Evolutionary conservation across 805 yeast genomes (phyloP).

Genomic region (Zygosaccharomyces kombuchaensis): DNA sequence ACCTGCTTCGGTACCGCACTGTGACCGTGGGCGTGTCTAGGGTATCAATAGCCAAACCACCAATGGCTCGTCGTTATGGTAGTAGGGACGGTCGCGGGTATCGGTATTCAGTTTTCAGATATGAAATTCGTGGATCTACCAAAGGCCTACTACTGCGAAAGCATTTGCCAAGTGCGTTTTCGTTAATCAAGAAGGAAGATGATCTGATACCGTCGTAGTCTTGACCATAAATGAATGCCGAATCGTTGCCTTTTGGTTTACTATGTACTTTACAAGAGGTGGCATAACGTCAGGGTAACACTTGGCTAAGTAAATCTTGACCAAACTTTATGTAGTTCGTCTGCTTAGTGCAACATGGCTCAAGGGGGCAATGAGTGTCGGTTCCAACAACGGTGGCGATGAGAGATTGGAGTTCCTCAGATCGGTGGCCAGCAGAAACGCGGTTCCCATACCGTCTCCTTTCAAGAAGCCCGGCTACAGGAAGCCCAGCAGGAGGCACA

Average conservation of each 20-base stretch:
- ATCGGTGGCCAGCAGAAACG: constrained; percentile 22
- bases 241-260: no score
- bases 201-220: constrained; percentile 42
- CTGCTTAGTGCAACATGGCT: no score
- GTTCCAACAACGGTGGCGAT: constrained; percentile 10
- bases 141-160: constrained; percentile 45
- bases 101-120: constrained; percentile 24
- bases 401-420: constrained; percentile 30
- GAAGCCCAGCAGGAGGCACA: constrained; percentile 57
- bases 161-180: constrained; percentile 46
- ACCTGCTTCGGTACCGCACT: no score
- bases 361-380: constrained; percentile 26
- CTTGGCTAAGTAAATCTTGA: no score
- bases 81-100: no score
- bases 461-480: constrained; percentile 58
- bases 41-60: no score
- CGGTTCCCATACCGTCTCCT: constrained; percentile 34
- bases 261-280: constrained; percentile 42
- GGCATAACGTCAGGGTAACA: constrained; percentile 41
- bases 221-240: no score
- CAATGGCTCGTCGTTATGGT: no score
- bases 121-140: constrained; percentile 44
- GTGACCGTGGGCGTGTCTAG: no score
- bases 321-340: no score
- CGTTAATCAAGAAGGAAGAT: constrained; percentile 44